Percentiles rank a stretch among this genome's conserved stretches.
Conservation (phyloP, 2,329 filamentous ascomycete species). For the Xylariaceae sp. region DNA sequence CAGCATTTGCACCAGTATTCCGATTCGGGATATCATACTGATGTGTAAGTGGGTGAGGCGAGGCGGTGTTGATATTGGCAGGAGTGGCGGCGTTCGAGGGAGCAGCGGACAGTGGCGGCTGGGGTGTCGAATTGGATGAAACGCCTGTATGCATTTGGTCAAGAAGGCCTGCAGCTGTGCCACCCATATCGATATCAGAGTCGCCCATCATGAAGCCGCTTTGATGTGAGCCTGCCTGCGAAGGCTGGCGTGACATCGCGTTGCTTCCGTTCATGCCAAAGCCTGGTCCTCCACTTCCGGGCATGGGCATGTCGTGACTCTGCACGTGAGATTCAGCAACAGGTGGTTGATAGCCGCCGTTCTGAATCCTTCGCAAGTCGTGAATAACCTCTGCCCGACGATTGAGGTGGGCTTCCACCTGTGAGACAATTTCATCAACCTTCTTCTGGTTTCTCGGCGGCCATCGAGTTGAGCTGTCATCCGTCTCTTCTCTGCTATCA, state of each 20-base stretch:
- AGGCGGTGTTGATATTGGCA: slow-evolving; percentile 42
- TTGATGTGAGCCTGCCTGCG: slow-evolving; percentile 50
- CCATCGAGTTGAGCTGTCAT: slow-evolving; percentile 40
- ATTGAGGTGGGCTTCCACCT: slow-evolving; percentile 67
- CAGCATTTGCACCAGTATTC: slow-evolving; percentile 40
- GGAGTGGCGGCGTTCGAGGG: slow-evolving; percentile 57
- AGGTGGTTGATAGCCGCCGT: slow-evolving; percentile 68
- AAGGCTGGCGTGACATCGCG: slow-evolving; percentile 47
- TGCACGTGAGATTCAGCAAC: slow-evolving; percentile 40
- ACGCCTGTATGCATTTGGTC: slow-evolving; percentile 63
- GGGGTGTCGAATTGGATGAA: slow-evolving; percentile 56
- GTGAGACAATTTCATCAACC: slow-evolving; percentile 67
- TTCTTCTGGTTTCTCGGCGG: slow-evolving; percentile 45
- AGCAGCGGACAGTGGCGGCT: slow-evolving; percentile 50
- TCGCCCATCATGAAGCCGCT: slow-evolving; percentile 54
- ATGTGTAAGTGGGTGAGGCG: slow-evolving; percentile 36
- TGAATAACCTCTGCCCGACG: slow-evolving; percentile 60
- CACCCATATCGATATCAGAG: slow-evolving; percentile 60
- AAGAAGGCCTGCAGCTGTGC: slow-evolving; percentile 58
- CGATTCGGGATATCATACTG: slow-evolving; percentile 8
- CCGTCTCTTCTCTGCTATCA: slow-evolving; percentile 51
- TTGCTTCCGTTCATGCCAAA: slow-evolving; percentile 24
- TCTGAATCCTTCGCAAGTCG: slow-evolving; percentile 65
- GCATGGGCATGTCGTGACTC: slow-evolving; percentile 13
- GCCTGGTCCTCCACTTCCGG: slow-evolving; percentile 20